Conservation (phyloP, 768 basidiomycete genomes). For the Termitomyces sp. region DNA sequence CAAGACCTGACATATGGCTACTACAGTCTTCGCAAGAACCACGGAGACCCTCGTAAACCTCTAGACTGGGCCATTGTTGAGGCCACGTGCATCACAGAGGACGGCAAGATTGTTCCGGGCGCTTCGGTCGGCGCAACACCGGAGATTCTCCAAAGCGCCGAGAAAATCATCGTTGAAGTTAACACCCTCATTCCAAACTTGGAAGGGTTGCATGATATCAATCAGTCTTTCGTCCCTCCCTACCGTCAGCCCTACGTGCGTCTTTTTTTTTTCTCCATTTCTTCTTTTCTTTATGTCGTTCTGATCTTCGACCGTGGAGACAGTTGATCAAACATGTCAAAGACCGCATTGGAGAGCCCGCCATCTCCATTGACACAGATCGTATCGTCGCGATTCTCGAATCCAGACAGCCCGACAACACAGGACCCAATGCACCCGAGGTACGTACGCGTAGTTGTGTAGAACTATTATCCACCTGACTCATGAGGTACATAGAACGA, state of each 20-base stretch:
- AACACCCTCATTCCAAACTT: slow-evolving; percentile 47
- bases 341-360: slow-evolving; percentile 43
- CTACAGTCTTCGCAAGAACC: slow-evolving; percentile 41
- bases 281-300: neutral
- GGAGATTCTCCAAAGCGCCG: slow-evolving; percentile 46
- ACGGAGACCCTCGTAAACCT: slow-evolving; percentile 42
- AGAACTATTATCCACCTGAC: neutral
- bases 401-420: slow-evolving; percentile 41
- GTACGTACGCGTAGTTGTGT: slow-evolving; percentile 25
- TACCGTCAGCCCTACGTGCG: slow-evolving; percentile 41
- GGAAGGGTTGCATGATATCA: slow-evolving; percentile 49
- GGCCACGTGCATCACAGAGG: slow-evolving; percentile 48
- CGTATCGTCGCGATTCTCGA: slow-evolving; percentile 46
- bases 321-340: slow-evolving; percentile 42
- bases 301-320: neutral
- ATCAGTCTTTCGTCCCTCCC: slow-evolving; percentile 42
- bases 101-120: slow-evolving; percentile 46
- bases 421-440: slow-evolving; percentile 43
- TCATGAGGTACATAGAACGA: slow-evolving; percentile 27
- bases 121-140: slow-evolving; percentile 48
- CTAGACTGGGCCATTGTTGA: slow-evolving; percentile 52
- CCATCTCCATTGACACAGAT: slow-evolving; percentile 48
- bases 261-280: neutral
- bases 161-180: slow-evolving; percentile 50
- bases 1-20: slow-evolving; percentile 50